Evolutionary conservation across 2,329 filamentous ascomycete genomes (phyloP).

Genomic region (Xylariaceae sp.): DNA sequence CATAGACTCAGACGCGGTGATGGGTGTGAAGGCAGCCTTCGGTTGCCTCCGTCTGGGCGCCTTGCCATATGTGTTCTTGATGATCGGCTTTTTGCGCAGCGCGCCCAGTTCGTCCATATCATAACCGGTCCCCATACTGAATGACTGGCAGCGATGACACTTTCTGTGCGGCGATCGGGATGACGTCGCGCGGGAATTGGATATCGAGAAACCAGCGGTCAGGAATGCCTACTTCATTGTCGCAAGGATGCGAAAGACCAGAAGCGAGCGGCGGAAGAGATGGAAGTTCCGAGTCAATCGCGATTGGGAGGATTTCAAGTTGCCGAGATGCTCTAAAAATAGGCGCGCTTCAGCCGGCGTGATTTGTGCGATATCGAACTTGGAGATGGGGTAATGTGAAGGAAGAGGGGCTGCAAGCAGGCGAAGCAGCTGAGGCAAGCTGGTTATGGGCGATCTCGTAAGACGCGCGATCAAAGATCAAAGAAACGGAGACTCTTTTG

Average conservation of each 20-base stretch:
- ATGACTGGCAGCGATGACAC: slow-evolving; percentile 7
- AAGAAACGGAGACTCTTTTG: not conserved
- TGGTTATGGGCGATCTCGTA: not conserved
- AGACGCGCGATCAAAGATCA: slow-evolving; percentile 6
- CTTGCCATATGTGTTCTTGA: slow-evolving; percentile 29
- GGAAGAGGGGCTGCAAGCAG: not conserved
- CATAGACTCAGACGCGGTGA: slow-evolving; percentile 26
- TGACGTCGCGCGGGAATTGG: not conserved
- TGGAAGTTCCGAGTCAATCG: slow-evolving; percentile 4
- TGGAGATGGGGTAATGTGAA: not conserved
- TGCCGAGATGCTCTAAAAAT: not conserved
- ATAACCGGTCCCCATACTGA: slow-evolving; percentile 23
- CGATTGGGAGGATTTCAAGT: not conserved
- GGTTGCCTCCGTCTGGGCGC: slow-evolving; percentile 24
- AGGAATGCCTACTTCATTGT: slow-evolving; percentile 22
- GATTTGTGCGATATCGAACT: not conserved
- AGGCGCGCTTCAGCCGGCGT: not conserved
- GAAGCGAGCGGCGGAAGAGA: slow-evolving; percentile 2
- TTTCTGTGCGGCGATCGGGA: slow-evolving; percentile 2
- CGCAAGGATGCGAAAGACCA: slow-evolving; percentile 15
- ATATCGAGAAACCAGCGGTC: slow-evolving; percentile 1
- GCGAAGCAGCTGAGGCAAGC: not conserved
- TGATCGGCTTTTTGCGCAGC: slow-evolving; percentile 27
- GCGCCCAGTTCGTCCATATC: slow-evolving; percentile 26
- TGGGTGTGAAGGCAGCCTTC: slow-evolving; percentile 24